Base-by-base conservation (phyloP, 108 stramenopile species). In the Phaeodactylum tricornutum region DNA sequence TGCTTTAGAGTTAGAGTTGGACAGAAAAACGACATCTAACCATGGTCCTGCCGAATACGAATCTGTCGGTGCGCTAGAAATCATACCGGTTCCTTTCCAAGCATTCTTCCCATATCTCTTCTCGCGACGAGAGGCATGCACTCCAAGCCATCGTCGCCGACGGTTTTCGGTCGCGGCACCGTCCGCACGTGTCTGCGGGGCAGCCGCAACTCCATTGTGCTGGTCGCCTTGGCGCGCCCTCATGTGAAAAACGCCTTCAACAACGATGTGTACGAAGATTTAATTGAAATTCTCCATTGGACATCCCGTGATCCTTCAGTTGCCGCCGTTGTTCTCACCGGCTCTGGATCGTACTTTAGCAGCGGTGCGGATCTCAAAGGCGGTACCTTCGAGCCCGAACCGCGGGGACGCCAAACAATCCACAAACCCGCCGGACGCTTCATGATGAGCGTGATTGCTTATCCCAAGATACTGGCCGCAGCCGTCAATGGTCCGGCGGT, bases 401-500 rank as follows among this genome's bases (percentile, higher is more conserved):
- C 16, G 16, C 25, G 16, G 8, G 38, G 39, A 3, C 49, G 50
- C 23, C 44, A 57, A n/a, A 61, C 41, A 4, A 24, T 65, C 21
- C 26, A 59, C 16, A 46, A 40, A 31, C 64, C 65, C 14, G 34
- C 47, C 22, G 66, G 55, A 32, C 60, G 50, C n/a, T 71, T 71
- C 42, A 71, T 71, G 69, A 49, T 61, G 42, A 33, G 50, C 24
- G 19, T 81, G 9, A 42, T 75, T 3, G 32, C 32, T 9, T 81
- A 67, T 57, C 71, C 71, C 29, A 75, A 76, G 66, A 42, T 69
- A 4, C 34, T 81, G 5, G 59, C 57, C 9, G 64, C 71, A 4
- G 79, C 79, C 6, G 79, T 72, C 9, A 68, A 81, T 52, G 79
- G 79, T 21, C 79, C 79, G 24, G 79, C 74, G 0, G 57, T 81